Base-by-base conservation (phyloP, 2,329 filamentous ascomycete genomes). In the Phyllosticta ampelicida region DNA sequence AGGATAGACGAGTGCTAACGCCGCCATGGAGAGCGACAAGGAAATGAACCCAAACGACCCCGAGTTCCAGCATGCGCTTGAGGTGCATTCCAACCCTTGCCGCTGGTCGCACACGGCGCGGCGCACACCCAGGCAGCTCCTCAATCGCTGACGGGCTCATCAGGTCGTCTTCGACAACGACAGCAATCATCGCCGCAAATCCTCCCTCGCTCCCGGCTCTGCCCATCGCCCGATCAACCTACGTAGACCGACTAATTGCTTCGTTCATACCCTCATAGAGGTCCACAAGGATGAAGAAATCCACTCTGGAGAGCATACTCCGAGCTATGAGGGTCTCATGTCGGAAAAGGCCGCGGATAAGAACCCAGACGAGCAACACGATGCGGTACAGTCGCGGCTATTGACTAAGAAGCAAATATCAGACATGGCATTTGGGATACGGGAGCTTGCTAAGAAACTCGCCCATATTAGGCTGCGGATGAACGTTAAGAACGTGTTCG, bases 401-500 rank as follows among this genome's bases (percentile, higher is more conserved):
- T 78, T 97, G 64, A 96, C 91, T 1, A 97, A 97, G 76, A 90
- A 89, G 71, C 90, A 99, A 72, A 79, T 99, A 49, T 90, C 87
- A 13, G 94, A 97, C 66, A 97, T 99, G 92, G 91, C 92, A 0
- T 91, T 92, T 84, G 91, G 92, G 23, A 94, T 97, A 60, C 81
- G 94, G 53, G 90, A 96, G 72, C 77, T 99, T 60, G 92, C 89
- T 28, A 87, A 95, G 67, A 86, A 89, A 61, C 75, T 97, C 60
- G 88, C 89, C 55, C 90, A 85, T 71, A 85, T 97, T 70, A 83
- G 86, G 60, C 78, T 99, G 62, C 88, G 86, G 70, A 83, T 96
- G 63, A 86, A 86, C 56, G 89, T 95, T 63, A 84, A 83, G 69
- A 87, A 83, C 58, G 85, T 99, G 28, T 95, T 97, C 67, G 75